Conservation (phyloP, 129 eudicot genomes). For the Glebionis coronaria region DNA sequence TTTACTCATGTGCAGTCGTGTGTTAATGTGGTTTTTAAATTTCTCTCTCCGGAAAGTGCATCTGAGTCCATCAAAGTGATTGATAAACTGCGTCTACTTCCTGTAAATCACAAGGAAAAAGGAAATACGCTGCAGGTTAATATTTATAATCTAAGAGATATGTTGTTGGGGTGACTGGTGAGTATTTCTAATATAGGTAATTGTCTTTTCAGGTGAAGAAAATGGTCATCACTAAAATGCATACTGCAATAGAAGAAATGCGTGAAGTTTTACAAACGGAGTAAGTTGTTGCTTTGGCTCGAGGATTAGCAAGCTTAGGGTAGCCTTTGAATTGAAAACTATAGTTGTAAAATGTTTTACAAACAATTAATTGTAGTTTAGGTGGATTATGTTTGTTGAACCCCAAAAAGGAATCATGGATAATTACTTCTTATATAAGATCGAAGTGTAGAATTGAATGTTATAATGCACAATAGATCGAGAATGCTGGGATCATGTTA, state of each 20-base stretch:
- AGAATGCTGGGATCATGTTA: too few relatives aligned
- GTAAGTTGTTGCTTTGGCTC: conserved; percentile 28
- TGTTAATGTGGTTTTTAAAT: conserved; percentile 56
- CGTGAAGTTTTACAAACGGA: conserved; percentile 28
- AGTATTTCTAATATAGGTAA: conserved; percentile 1
- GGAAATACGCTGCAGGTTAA: conserved; percentile 50
- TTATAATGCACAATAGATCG: too few relatives aligned
- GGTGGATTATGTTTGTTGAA: too few relatives aligned
- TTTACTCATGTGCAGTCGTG: conserved; percentile 53
- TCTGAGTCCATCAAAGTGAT: conserved; percentile 54
- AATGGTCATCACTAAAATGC: conserved; percentile 53
- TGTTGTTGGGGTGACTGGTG: not conserved
- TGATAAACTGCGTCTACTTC: conserved; percentile 74
- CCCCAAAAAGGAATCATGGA: too few relatives aligned
- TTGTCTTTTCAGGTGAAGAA: conserved; percentile 59
- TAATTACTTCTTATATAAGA: too few relatives aligned
- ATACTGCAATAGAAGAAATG: conserved; percentile 53
- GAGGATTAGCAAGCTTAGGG: conserved; percentile 10
- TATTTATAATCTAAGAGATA: not conserved
- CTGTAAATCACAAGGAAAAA: conserved; percentile 66
- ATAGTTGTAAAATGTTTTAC: not conserved
- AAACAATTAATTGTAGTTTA: not conserved
- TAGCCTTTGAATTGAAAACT: not conserved
- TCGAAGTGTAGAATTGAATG: too few relatives aligned
- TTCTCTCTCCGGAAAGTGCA: conserved; percentile 89